phyloP scores from a whole-genome alignment of 2,329 filamentous ascomycete genomes.

The Xylaria sp. region DNA sequence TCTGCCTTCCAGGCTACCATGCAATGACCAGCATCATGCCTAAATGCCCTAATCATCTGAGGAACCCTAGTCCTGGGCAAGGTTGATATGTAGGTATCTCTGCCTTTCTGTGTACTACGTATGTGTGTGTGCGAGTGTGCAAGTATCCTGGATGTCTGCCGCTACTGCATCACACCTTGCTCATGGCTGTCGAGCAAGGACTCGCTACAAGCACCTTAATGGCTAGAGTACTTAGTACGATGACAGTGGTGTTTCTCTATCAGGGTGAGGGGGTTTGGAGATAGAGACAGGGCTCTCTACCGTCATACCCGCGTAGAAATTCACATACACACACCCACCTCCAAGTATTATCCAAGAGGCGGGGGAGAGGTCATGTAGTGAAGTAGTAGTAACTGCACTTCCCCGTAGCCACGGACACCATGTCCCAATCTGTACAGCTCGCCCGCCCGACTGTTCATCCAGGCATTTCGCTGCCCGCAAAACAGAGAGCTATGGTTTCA shows the following conservation, averaged over 20 bases:
- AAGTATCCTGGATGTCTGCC: constrained; percentile 1
- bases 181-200: constrained; percentile 3
- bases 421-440: constrained; percentile 21
- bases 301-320: constrained; percentile 8
- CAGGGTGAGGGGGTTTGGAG: constrained; percentile 5
- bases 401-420: constrained; percentile 5
- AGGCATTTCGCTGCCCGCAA: not conserved
- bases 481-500: constrained; percentile 9
- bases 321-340: not conserved
- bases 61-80: constrained; percentile 12
- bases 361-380: constrained; percentile 5
- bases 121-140: not conserved
- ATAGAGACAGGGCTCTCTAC: constrained; percentile 9
- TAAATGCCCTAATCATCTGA: constrained; percentile 20
- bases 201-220: not conserved
- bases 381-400: constrained; percentile 1
- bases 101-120: constrained; percentile 10
- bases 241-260: constrained; percentile 12
- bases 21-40: constrained; percentile 26
- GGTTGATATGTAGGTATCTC: constrained; percentile 24
- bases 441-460: constrained; percentile 24
- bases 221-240: not conserved
- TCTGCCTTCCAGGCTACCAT: constrained; percentile 17
- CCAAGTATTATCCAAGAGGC: constrained; percentile 7
- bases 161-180: constrained; percentile 9